Base-by-base conservation (phyloP, 805 yeast genomes). In the Saccharomycopsis microspora region DNA sequence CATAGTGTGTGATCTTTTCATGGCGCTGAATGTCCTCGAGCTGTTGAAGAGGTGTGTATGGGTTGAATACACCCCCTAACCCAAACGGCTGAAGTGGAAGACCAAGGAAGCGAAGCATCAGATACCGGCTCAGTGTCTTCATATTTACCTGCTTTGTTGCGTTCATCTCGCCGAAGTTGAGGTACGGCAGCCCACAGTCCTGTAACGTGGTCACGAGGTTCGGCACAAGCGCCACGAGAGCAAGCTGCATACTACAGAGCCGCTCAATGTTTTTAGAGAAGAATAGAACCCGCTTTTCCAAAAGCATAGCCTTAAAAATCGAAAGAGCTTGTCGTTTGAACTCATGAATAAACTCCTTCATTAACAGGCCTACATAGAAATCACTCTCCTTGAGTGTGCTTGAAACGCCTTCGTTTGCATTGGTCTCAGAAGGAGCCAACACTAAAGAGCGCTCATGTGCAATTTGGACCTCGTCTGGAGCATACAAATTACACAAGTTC, bases 1-100 rank as follows among this genome's bases (percentile, higher is more conserved):
- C 66, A 55, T 78, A 93, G 59, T 79, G 78, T 35, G 72, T 66
- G 0, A 89, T 74, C 30, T 51, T 51, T 44, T 71, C 74, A 1
- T 68, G 66, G 27, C 74, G 71, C 33, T 68, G 69, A 45, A 93
- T 68, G 55, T 84, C 88, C 45, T 83, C 84, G 48, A 90, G 67
- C 59, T 90, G 97, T 62, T 90, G 98, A 47, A 93, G 67, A 0
- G 97, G 95, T n/a, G 89, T 72, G 64, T 90, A 93, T 1, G 98
- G 97, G 56, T 83, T 82, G 71, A 94, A 89, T 51, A 90, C 72
- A 1, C 94, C 88, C 41, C 94, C 94, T 55, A 77, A 75, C 44
- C 87, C 87, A 64, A 93, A 93, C 1, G 88, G 63, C 56, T 83
- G 89, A 44, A 93, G 67, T 0, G 98, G 98, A 33, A 93, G 68